Evolutionary conservation across 805 yeast genomes (phyloP).

Genomic region (Diddensiella santjacobensis): DNA sequence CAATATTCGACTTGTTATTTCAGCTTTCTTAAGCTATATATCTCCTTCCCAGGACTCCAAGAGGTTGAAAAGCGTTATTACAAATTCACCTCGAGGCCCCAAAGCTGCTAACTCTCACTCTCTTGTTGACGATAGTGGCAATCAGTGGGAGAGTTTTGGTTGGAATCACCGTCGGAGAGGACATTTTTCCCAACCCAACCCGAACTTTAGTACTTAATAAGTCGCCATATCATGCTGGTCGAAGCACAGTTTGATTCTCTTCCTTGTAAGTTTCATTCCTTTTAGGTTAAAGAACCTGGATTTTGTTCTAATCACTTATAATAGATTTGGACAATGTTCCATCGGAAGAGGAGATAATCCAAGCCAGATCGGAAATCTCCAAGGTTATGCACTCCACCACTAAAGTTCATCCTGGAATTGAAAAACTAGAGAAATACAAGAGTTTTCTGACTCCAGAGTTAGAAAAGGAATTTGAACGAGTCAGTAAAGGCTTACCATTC

Average conservation of each 20-base stretch:
- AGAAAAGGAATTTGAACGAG: constrained; percentile 4
- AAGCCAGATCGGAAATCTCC: constrained; percentile 10
- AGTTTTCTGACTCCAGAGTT: constrained; percentile 8
- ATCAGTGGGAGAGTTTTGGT: too few species aligned
- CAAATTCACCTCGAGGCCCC: too few species aligned
- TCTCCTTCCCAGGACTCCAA: too few species aligned
- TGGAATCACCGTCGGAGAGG: too few species aligned
- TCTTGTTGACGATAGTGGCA: too few species aligned
- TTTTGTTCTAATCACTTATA: constrained; percentile 1
- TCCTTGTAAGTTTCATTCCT: constrained; percentile 15
- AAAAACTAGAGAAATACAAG: background rate
- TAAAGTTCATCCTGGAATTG: constrained; percentile 3
- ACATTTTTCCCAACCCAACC: too few species aligned
- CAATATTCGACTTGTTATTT: too few species aligned
- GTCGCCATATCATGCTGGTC: constrained; percentile 7
- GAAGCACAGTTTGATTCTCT: constrained; percentile 14
- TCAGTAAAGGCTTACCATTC: background rate
- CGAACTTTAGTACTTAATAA: too few species aligned
- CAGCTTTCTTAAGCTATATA: too few species aligned
- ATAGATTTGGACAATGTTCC: constrained; percentile 14
- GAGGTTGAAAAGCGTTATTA: too few species aligned
- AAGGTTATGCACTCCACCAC: background rate
- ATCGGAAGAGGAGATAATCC: constrained; percentile 4
- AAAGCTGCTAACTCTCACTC: too few species aligned
- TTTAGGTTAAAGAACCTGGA: background rate